These are phyloP conservation scores for Pseudofabraea citricarpa DNA, from an alignment of 2,329 filamentous ascomycete species.

Conservation along the genomic window DNA sequence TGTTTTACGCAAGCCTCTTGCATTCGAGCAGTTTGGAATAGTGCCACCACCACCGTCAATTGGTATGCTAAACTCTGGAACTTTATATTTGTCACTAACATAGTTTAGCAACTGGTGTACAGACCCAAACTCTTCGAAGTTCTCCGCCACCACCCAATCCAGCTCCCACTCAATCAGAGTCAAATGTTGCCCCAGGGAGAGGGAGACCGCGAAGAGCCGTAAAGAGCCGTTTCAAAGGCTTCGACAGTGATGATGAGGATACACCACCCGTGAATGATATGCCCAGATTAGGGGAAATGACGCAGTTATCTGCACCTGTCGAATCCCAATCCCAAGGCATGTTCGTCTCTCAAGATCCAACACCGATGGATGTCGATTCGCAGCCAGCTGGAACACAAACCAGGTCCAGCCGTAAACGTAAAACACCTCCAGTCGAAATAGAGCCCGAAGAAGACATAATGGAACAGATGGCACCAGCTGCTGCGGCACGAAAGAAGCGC, in stretches of 20 bases:
- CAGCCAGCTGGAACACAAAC: constrained; percentile 10
- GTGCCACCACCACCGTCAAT: constrained; percentile 22
- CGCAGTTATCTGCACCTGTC: constrained; percentile 7
- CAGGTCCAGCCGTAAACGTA: constrained; percentile 35
- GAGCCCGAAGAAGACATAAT: constrained; percentile 46
- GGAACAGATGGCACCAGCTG: constrained; percentile 70
- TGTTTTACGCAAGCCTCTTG: constrained; percentile 63
- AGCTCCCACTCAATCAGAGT: constrained; percentile 9
- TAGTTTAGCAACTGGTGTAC: too few species aligned
- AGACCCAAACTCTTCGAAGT: constrained; percentile 10
- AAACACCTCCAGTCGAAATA: constrained; percentile 33
- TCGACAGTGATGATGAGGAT: constrained; percentile 56
- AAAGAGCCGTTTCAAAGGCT: constrained; percentile 66
- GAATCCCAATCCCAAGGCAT: constrained; percentile 34
- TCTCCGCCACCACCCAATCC: constrained; percentile 5
- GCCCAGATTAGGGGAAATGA: constrained; percentile 26
- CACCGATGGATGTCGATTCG: constrained; percentile 12
- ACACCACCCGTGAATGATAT: constrained; percentile 24
- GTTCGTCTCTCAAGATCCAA: constrained; percentile 50
- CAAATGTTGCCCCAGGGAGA: constrained; percentile 13
- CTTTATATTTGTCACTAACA: too few species aligned
- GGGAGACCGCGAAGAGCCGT: constrained; percentile 36
- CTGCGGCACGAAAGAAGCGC: constrained; percentile 74
- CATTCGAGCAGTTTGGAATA: constrained; percentile 37
- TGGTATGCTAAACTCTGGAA: constrained; percentile 18